phyloP scores from a whole-genome alignment of 345 rosid species.

The Tarenaya hassleriana region DNA sequence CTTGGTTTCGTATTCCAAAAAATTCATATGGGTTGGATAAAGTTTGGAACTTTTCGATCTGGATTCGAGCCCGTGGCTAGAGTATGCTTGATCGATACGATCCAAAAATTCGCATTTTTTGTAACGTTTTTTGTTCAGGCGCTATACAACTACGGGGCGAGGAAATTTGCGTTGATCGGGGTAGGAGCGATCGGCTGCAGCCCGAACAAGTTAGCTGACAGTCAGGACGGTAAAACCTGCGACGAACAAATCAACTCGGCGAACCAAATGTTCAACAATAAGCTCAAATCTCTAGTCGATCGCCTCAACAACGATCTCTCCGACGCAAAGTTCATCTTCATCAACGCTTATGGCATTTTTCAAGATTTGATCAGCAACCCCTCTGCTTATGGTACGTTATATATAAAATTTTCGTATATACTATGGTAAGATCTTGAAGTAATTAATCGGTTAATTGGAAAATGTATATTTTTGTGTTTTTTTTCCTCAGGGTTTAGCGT shows the following conservation, averaged over 20 bases:
- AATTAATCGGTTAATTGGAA: not conserved
- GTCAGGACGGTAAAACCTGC: constrained; percentile 63
- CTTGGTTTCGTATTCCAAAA: not conserved
- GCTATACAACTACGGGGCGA: constrained; percentile 67
- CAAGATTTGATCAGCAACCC: constrained; percentile 51
- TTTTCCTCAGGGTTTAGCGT: constrained; percentile 49
- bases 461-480: too few species aligned
- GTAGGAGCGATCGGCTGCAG: constrained; percentile 86
- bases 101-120: not conserved
- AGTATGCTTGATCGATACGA: too few species aligned
- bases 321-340: constrained; percentile 55
- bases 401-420: not conserved
- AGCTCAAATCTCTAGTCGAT: constrained; percentile 58
- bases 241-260: constrained; percentile 52
- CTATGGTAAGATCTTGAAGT: not conserved
- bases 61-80: too few species aligned
- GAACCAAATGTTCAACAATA: constrained; percentile 59
- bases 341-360: constrained; percentile 71
- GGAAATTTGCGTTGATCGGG: constrained; percentile 73
- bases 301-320: constrained; percentile 46
- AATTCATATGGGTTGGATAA: too few species aligned
- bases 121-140: constrained; percentile 29
- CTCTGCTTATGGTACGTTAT: constrained; percentile 38
- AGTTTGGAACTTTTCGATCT: too few species aligned
- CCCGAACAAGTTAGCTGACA: constrained; percentile 64